These are phyloP conservation scores for Phytophthora lateralis DNA, from an alignment of 352 stramenopile genomes.

Conservation along the genomic window DNA sequence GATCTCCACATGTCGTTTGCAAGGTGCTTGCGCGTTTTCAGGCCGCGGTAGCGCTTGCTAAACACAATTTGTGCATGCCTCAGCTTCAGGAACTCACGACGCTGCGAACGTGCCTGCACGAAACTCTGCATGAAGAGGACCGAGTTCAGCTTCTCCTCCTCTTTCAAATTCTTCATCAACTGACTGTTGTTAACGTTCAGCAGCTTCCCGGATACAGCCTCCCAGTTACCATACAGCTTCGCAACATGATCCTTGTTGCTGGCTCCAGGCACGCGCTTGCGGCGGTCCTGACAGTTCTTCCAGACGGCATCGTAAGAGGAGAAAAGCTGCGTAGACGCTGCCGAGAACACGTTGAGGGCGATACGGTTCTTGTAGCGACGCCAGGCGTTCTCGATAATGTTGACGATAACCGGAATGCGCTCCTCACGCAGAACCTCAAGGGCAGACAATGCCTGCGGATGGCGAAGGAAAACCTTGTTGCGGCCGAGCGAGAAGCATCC, in stretches of 20 bases:
- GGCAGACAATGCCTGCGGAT: conserved; percentile 87
- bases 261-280: conserved; percentile 60
- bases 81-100: conserved; percentile 60
- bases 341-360: conserved; percentile 60
- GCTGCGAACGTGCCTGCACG: conserved; percentile 55
- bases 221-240: conserved; percentile 69
- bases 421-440: conserved; percentile 83
- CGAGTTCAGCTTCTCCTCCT: conserved; percentile 68
- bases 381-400: conserved; percentile 87
- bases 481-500: conserved; percentile 84
- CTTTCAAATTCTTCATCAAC: conserved; percentile 52
- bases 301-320: conserved; percentile 54
- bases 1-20: conserved; percentile 65
- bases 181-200: conserved; percentile 52
- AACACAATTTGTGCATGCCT: conserved; percentile 75
- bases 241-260: conserved; percentile 60
- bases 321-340: conserved; percentile 59
- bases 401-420: conserved; percentile 78
- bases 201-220: conserved; percentile 55
- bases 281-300: conserved; percentile 71
- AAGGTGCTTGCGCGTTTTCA: conserved; percentile 79
- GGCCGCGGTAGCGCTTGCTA: conserved; percentile 75
- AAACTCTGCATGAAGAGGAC: conserved; percentile 82
- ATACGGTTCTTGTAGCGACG: conserved; percentile 83
- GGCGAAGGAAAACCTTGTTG: conserved; percentile 91